These are phyloP conservation scores for Amanita muscaria DNA, from an alignment of 768 basidiomycete genomes.

Conservation along the genomic window DNA sequence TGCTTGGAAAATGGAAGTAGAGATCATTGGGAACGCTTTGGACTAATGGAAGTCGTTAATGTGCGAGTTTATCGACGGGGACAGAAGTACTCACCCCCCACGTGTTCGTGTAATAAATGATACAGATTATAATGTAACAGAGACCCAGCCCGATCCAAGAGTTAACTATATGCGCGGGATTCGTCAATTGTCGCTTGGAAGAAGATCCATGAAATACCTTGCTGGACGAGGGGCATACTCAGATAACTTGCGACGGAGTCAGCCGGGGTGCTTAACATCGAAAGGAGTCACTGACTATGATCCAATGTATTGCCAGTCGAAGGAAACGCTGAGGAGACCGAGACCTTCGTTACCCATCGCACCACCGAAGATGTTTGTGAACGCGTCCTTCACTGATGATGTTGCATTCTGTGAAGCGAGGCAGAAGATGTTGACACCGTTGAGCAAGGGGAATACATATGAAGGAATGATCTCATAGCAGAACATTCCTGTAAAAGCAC, in stretches of 20 bases:
- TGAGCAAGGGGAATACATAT: slow-evolving; percentile 56
- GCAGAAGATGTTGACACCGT: slow-evolving; percentile 53
- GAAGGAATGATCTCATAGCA: slow-evolving; percentile 43
- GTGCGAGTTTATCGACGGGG: not conserved
- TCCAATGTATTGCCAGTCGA: slow-evolving; percentile 63
- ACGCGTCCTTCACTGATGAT: slow-evolving; percentile 33
- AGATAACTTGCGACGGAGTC: slow-evolving; percentile 27
- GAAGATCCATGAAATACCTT: slow-evolving; percentile 28
- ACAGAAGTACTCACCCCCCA: slow-evolving; percentile 38
- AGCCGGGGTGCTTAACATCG: not conserved
- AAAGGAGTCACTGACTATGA: slow-evolving; percentile 23
- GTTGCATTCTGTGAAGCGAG: slow-evolving; percentile 44
- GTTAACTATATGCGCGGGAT: slow-evolving; percentile 37
- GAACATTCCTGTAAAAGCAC: slow-evolving; percentile 42
- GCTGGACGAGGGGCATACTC: slow-evolving; percentile 47
- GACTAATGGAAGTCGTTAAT: slow-evolving; percentile 27
- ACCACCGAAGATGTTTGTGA: slow-evolving; percentile 63
- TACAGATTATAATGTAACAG: slow-evolving; percentile 45
- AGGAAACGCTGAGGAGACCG: slow-evolving; percentile 49
- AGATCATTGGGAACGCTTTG: slow-evolving; percentile 48
- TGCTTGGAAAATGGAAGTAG: slow-evolving; percentile 44
- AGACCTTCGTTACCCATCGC: slow-evolving; percentile 60
- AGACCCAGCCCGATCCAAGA: slow-evolving; percentile 46
- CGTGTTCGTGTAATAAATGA: slow-evolving; percentile 52
- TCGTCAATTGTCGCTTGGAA: not conserved